A percentile compares a stretch with the other conserved stretches of the same genome.
Evolutionary conservation across 441 rosid species (phyloP).

Genomic region (Theobroma grandiflorum): DNA sequence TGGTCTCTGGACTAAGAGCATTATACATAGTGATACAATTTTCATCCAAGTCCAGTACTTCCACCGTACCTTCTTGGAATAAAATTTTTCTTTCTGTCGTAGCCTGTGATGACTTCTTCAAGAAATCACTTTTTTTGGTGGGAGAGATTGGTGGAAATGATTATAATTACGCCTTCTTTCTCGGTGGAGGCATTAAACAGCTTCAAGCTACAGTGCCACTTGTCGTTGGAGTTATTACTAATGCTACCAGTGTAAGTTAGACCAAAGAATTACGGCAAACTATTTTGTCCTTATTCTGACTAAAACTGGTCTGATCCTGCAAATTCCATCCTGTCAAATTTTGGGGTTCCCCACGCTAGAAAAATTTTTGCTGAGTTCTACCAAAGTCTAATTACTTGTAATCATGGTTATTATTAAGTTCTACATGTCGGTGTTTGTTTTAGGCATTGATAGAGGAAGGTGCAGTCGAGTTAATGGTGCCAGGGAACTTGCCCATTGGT

Average conservation of each 20-base stretch:
- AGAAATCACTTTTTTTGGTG: constrained; percentile 70
- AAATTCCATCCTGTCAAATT: not conserved
- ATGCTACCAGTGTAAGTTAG: constrained; percentile 54
- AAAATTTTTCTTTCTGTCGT: constrained; percentile 12
- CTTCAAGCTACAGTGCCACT: constrained; percentile 53
- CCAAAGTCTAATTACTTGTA: not conserved
- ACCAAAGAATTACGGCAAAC: not conserved
- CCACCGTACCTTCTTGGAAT: not conserved
- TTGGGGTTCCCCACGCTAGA: no score
- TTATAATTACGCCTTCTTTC: constrained; percentile 61
- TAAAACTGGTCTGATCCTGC: not conserved
- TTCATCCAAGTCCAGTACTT: not conserved
- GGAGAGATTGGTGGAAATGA: constrained; percentile 94
- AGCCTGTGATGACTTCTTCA: constrained; percentile 68
- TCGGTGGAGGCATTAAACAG: constrained; percentile 49
- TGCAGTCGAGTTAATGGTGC: constrained; percentile 69
- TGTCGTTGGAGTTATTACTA: constrained; percentile 55
- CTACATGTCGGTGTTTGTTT: not conserved
- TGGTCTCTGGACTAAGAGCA: no score
- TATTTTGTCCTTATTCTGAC: not conserved
- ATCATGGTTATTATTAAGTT: not conserved
- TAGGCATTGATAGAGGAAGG: constrained; percentile 79
- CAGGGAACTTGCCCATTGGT: constrained; percentile 73
- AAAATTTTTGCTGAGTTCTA: not conserved
- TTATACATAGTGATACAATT: not conserved